Evolutionary conservation across 2,329 filamentous ascomycete species (phyloP).

Genomic region (Aspergillus caelatus): DNA sequence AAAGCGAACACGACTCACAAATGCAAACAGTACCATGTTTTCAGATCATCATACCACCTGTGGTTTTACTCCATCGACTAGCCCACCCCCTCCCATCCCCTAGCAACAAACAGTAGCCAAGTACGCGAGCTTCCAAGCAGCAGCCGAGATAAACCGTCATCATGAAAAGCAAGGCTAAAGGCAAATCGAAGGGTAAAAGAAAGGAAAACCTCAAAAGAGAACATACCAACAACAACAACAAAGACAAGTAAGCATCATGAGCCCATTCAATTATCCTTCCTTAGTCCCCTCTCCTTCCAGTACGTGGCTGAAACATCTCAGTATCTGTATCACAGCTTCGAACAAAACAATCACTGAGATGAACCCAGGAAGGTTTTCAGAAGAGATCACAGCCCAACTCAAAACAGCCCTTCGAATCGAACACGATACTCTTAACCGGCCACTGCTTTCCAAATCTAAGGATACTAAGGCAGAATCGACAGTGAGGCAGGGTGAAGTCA

Average conservation of each 20-base stretch:
- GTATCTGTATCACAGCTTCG: background rate
- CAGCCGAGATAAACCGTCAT: background rate
- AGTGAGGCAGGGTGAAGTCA: background rate
- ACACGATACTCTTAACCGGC: background rate
- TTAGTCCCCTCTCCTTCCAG: background rate
- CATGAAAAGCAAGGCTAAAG: constrained; percentile 1
- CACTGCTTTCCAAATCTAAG: background rate
- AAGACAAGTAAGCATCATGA: background rate
- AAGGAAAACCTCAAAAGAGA: background rate
- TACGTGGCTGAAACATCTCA: background rate
- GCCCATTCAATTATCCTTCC: background rate
- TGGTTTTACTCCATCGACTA: background rate
- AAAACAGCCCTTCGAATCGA: constrained; percentile 11
- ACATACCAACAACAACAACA: background rate
- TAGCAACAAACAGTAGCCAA: background rate
- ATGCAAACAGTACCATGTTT: background rate
- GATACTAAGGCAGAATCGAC: background rate
- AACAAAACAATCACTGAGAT: background rate
- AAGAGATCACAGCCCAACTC: constrained; percentile 10
- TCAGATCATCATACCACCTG: background rate
- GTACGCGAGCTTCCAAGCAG: background rate
- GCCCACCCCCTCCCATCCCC: background rate
- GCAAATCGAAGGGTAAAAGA: background rate
- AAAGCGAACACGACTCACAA: background rate
- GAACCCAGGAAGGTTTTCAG: background rate